Conservation (phyloP, 768 basidiomycete genomes). For the Cyclocybe aegerita region DNA sequence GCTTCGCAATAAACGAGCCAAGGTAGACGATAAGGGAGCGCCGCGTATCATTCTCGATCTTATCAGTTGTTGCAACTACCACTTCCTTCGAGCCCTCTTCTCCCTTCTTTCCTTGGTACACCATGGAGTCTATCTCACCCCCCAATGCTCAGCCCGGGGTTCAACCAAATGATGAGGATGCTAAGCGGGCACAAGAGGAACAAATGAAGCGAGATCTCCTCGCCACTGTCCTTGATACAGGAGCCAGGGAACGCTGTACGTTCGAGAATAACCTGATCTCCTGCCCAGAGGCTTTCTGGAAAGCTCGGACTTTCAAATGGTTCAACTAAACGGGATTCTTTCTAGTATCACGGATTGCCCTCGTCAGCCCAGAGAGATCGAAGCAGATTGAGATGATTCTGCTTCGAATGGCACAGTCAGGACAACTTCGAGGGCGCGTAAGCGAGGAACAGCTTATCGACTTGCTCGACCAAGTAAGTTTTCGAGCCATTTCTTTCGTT, state of each 20-base stretch:
- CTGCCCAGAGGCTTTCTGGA: not conserved
- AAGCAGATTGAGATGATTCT: constrained; percentile 79
- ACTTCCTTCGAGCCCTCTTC: too few relatives aligned
- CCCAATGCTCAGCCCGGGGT: not conserved
- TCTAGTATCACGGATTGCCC: constrained; percentile 81
- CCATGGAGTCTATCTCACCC: not conserved
- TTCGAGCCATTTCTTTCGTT: not conserved
- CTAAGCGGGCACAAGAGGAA: constrained; percentile 65
- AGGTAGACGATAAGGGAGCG: too few relatives aligned
- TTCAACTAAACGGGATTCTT: not conserved
- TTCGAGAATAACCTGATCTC: constrained; percentile 7
- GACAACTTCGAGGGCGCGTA: constrained; percentile 76
- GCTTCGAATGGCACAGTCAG: constrained; percentile 79
- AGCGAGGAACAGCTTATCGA: constrained; percentile 82
- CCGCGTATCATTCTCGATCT: too few relatives aligned
- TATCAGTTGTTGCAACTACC: too few relatives aligned
- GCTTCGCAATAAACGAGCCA: too few relatives aligned
- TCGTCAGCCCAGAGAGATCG: constrained; percentile 82
- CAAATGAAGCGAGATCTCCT: constrained; percentile 76
- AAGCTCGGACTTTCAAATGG: not conserved
- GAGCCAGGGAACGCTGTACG: constrained; percentile 80
- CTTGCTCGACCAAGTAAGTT: constrained; percentile 78
- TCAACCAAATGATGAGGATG: constrained; percentile 44
- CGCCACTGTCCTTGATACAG: constrained; percentile 72
- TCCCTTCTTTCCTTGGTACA: too few relatives aligned